Conservation (phyloP, 495 filamentous ascomycete species). For the Penicillium samsonianum region DNA sequence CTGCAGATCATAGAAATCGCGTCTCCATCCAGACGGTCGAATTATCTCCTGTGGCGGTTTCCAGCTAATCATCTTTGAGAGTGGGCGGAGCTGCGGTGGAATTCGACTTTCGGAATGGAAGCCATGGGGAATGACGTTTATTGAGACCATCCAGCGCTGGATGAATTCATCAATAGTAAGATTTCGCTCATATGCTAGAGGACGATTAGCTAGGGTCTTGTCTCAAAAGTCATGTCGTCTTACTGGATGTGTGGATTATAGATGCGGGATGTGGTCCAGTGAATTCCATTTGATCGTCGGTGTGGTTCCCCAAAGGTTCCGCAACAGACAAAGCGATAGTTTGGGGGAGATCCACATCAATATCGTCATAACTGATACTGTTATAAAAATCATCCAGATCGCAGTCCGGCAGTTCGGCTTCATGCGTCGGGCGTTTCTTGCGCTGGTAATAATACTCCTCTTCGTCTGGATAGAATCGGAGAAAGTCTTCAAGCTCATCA, state of each 20-base stretch:
- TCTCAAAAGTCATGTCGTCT: conserved; percentile 6
- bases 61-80: conserved; percentile 39
- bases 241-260: conserved; percentile 42
- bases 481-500: conserved; percentile 37
- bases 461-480: conserved; percentile 42
- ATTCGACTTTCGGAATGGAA: conserved; percentile 26
- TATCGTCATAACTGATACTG: conserved; percentile 23
- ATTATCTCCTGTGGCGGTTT: conserved; percentile 44
- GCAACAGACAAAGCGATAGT: conserved; percentile 1
- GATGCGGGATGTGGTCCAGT: conserved; percentile 33
- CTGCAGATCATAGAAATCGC: conserved; percentile 70
- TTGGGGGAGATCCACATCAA: conserved; percentile 21
- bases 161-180: conserved; percentile 49
- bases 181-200: conserved; percentile 46
- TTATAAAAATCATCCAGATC: conserved; percentile 42
- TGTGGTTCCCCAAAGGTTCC: conserved; percentile 6
- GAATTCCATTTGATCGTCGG: conserved; percentile 10
- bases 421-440: conserved; percentile 10
- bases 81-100: conserved; percentile 25
- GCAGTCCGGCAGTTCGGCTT: conserved; percentile 25
- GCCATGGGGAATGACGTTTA: conserved; percentile 19
- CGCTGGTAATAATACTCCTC: conserved; percentile 26
- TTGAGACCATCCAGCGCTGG: conserved; percentile 40
- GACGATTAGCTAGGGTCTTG: neutral
- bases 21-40: conserved; percentile 48